Percentiles rank a stretch among this genome's conserved stretches.
Evolutionary conservation across 345 rosid genomes (phyloP).

Genomic region (Eucalyptus polyanthemos): DNA sequence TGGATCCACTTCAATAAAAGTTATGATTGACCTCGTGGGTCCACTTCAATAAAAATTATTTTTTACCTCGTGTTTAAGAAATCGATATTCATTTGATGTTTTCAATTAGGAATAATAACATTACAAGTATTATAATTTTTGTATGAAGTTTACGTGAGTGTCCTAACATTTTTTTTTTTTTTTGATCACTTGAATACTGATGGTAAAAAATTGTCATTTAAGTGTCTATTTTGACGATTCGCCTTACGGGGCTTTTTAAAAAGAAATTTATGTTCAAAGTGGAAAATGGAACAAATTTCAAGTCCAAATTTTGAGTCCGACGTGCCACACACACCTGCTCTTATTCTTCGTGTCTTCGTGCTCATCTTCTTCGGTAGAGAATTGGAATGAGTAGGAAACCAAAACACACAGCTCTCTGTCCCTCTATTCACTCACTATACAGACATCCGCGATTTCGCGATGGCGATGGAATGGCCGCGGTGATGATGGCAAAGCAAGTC

Average conservation of each 20-base stretch:
- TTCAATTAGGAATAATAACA: not conserved
- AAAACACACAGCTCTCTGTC: not conserved
- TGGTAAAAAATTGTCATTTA: too few relatives aligned
- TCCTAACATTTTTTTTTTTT: too few relatives aligned
- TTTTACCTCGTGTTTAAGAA: accelerated
- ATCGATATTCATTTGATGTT: not conserved
- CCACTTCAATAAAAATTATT: not conserved
- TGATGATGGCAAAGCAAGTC: not conserved
- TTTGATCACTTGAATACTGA: not conserved
- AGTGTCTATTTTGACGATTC: not conserved
- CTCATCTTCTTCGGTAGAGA: not conserved
- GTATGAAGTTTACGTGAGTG: accelerated
- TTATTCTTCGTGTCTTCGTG: not conserved
- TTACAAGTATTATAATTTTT: not conserved
- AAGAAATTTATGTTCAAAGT: not conserved
- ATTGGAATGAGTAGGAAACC: not conserved
- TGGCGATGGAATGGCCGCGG: not conserved
- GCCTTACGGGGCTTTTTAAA: too few relatives aligned
- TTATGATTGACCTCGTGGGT: not conserved
- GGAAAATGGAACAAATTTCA: not conserved
- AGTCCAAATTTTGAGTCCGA: not conserved
- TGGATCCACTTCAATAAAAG: not conserved
- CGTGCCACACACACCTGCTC: not conserved
- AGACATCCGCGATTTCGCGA: not conserved
- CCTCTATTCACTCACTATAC: not conserved